Evolutionary conservation across 768 basidiomycete species (phyloP), one percentile per base, ranked within the genome.

Genomic region (Megacollybia marginata): DNA sequence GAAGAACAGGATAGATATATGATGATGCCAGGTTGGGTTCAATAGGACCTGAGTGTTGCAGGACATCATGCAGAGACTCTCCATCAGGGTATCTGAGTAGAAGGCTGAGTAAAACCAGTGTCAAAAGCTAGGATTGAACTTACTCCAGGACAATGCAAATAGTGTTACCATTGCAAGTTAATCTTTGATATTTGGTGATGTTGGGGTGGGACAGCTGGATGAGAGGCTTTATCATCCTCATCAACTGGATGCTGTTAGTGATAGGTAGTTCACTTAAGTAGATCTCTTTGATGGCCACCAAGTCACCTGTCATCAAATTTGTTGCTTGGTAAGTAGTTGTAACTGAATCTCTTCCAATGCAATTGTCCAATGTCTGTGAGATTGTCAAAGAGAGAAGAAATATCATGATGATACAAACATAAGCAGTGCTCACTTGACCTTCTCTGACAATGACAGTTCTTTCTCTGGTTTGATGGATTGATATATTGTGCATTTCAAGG

Each of bases 361-460:
- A 45, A 15, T 45, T 45, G 23, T 23, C 44, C 5, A 45, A 20
- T 10, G 4, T 15, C 44, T 45, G 3, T 15, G 18, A 8, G 38
- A 40, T 28, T 28, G 23, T 48, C n/a, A n/a, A 42, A 9, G 47
- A 34, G 40, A 38, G 40, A 19, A 57, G 20, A 61, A 54, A 49
- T 44, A 45, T 46, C 35, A 52, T 11, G 44, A 43, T 38, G 16
- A 31, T 46, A 36, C 50, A 19, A 46, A 76, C 91, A 76, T 62
- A 93, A 91, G 64, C 86, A 92, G 62, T 83, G 84, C 47, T 85
- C 80, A 6, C 86, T 73, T 15, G 82, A 70, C 86, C 82, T 69
- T 92, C 92, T 61, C 77, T 73, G 45, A 94, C 75, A 42, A 92
- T 75, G 34, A 94, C 69, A 40, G 83, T 80, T 68, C 81, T 81